A percentile compares a stretch with the other conserved stretches of the same genome.
Conservation (phyloP, 352 stramenopile genomes). For the Phytophthora constricta region DNA sequence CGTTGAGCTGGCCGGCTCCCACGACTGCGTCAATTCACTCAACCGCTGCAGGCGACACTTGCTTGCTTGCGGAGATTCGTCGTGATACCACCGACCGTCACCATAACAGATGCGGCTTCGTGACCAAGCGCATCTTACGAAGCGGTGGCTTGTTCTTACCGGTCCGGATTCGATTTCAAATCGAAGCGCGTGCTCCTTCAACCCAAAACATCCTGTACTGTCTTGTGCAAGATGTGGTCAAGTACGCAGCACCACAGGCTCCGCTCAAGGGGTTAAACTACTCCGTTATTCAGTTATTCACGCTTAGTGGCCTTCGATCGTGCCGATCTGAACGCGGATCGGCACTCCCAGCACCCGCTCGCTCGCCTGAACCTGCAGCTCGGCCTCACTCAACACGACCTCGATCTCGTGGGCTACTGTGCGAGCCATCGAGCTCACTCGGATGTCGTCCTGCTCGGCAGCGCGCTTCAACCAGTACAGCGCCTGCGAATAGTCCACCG, state of each 20-base stretch:
- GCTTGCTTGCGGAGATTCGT: no score
- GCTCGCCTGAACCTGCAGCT: conserved; percentile 47
- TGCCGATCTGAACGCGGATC: conserved; percentile 50
- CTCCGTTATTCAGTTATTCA: not conserved
- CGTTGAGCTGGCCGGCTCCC: no score
- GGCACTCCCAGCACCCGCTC: conserved; percentile 52
- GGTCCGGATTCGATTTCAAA: conserved; percentile 13
- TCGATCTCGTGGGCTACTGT: conserved; percentile 47
- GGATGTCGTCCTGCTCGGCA: conserved; percentile 32
- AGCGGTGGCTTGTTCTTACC: no score
- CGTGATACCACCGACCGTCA: not conserved
- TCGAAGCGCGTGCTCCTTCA: conserved; percentile 11
- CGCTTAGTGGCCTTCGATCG: conserved; percentile 35
- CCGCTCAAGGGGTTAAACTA: no score
- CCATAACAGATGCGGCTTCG: no score
- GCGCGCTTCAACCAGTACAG: conserved; percentile 58
- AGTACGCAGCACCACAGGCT: no score
- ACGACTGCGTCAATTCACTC: no score
- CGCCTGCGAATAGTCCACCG: conserved; percentile 57
- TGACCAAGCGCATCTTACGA: no score
- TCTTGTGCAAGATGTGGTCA: no score
- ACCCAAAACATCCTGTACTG: not conserved
- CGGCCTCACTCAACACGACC: conserved; percentile 44
- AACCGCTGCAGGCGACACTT: no score
- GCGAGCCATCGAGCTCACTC: conserved; percentile 30